Evolutionary conservation across 257 asterid species (phyloP).

Genomic region (Pogostemon cablin): DNA sequence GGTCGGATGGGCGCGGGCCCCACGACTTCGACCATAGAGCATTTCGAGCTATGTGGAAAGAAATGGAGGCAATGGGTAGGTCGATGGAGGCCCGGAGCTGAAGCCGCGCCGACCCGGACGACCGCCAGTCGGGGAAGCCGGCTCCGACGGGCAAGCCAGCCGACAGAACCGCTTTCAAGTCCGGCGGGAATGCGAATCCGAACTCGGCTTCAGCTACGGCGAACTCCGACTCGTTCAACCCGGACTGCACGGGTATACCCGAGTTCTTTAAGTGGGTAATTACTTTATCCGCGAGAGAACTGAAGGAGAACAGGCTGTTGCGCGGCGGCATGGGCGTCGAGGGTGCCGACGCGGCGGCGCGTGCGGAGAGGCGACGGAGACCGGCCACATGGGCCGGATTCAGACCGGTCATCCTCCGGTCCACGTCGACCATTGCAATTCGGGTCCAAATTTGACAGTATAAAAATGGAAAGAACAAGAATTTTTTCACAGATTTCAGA

Average conservation of each 20-base stretch:
- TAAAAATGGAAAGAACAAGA: neutral
- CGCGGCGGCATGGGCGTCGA: slow-evolving; percentile 83
- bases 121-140: slow-evolving; percentile 95
- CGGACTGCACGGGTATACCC: slow-evolving; percentile 65
- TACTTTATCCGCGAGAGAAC: slow-evolving; percentile 73
- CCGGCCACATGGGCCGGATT: slow-evolving; percentile 91
- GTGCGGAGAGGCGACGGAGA: slow-evolving; percentile 92
- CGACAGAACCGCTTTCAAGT: slow-evolving; percentile 74
- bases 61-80: slow-evolving; percentile 78
- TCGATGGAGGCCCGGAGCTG: slow-evolving; percentile 85
- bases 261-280: slow-evolving; percentile 63
- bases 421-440: slow-evolving; percentile 86
- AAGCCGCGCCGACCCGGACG: slow-evolving; percentile 67
- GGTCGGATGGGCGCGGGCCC: slow-evolving; percentile 77
- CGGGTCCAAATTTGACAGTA: neutral
- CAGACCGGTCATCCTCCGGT: slow-evolving; percentile 90
- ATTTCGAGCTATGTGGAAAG: slow-evolving; percentile 83
- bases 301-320: slow-evolving; percentile 79
- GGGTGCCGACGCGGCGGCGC: slow-evolving; percentile 80
- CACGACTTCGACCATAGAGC: slow-evolving; percentile 87
- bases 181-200: slow-evolving; percentile 89
- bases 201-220: slow-evolving; percentile 93
- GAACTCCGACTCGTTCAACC: slow-evolving; percentile 74
- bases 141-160: slow-evolving; percentile 85
- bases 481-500: neutral